Conservation (phyloP, 2,329 filamentous ascomycete genomes). For the Bipolaris cookei region DNA sequence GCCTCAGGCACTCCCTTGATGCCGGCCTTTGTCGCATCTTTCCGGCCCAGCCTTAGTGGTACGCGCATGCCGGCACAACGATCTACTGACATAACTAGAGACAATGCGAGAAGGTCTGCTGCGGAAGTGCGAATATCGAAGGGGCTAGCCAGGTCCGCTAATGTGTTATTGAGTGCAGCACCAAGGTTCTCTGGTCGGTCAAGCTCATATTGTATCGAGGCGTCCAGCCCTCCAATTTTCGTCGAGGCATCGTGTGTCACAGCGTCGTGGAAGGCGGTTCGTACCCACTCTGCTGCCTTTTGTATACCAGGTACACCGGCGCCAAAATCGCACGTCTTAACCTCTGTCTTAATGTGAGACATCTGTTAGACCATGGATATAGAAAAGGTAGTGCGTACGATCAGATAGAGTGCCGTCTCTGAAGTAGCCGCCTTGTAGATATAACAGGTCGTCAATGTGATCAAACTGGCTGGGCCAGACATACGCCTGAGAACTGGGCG, state of each 20-base stretch:
- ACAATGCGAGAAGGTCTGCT: conserved; percentile 44
- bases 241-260: conserved; percentile 36
- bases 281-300: conserved; percentile 38
- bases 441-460: conserved; percentile 13
- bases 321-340: conserved; percentile 25
- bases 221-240: conserved; percentile 44
- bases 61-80: conserved; percentile 39
- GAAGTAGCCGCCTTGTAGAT: conserved; percentile 6
- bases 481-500: conserved; percentile 12
- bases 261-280: conserved; percentile 47
- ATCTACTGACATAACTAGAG: conserved; percentile 38
- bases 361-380: no score
- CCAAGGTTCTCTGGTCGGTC: conserved; percentile 39
- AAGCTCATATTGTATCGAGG: conserved; percentile 45
- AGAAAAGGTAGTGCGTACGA: neutral
- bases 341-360: conserved; percentile 12
- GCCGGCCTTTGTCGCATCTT: conserved; percentile 42
- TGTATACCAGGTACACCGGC: conserved; percentile 26
- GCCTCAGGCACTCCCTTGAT: conserved; percentile 42
- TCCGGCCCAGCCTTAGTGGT: conserved; percentile 40
- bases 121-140: conserved; percentile 29
- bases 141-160: conserved; percentile 37
- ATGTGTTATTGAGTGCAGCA: conserved; percentile 42
- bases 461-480: conserved; percentile 19
- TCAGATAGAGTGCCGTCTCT: conserved; percentile 9